phyloP scores from a whole-genome alignment of 495 filamentous ascomycete genomes.

The Copromyces sp. region DNA sequence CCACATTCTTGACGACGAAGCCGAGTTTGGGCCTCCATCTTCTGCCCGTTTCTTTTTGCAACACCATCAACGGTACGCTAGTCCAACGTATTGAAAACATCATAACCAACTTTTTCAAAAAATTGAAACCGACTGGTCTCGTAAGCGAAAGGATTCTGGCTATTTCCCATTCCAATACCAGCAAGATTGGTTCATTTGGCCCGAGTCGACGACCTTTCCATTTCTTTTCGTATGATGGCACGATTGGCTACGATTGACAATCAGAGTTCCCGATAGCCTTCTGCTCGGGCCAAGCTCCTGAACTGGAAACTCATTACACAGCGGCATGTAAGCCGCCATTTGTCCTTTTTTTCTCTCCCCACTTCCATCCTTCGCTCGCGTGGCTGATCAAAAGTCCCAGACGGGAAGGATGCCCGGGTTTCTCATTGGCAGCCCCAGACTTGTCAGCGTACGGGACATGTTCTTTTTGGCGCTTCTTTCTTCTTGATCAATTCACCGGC shows the following conservation, averaged over 20 bases:
- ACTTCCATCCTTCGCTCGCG: not conserved
- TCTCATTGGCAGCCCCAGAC: not conserved
- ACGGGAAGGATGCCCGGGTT: not conserved
- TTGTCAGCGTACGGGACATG: not conserved
- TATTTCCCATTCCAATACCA: not conserved
- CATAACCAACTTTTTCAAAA: not conserved
- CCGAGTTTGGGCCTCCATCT: not conserved
- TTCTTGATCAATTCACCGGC: not conserved
- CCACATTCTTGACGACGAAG: not conserved
- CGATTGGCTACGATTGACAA: not conserved
- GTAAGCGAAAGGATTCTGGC: not conserved
- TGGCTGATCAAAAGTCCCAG: not conserved
- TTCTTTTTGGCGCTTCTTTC: not conserved
- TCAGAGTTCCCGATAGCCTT: not conserved
- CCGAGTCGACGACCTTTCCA: not conserved
- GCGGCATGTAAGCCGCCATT: not conserved
- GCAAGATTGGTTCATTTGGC: not conserved
- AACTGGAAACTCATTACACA: not conserved
- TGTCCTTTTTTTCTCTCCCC: not conserved
- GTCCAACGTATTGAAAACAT: not conserved
- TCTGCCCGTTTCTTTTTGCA: not conserved
- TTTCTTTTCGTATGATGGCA: not conserved
- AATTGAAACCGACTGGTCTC: not conserved
- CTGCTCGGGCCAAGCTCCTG: not conserved
- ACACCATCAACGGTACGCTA: not conserved